Evolutionary conservation across 148 eudicot genomes (phyloP).

Genomic region (Dianthus caryophyllus): DNA sequence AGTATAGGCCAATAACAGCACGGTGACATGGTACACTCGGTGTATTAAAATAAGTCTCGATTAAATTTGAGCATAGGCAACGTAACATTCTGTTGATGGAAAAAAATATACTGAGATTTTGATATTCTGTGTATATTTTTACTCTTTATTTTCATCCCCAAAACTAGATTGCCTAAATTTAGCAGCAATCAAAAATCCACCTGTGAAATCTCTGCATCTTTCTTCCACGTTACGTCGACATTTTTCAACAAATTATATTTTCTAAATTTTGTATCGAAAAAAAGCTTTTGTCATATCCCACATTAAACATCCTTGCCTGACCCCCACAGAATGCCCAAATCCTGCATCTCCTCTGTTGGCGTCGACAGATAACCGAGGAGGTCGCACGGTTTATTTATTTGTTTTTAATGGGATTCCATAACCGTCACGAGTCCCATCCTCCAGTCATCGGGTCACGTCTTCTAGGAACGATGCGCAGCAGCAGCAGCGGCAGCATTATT

Average conservation of each 20-base stretch:
- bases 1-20: too few species aligned
- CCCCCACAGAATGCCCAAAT: slow-evolving; percentile 33
- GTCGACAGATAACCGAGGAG: slow-evolving; percentile 29
- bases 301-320: slow-evolving; percentile 13
- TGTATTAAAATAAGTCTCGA: too few species aligned
- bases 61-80: too few species aligned
- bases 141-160: too few species aligned
- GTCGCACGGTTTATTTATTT: background rate
- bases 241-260: background rate
- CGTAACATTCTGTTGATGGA: too few species aligned
- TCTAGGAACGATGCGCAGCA: background rate
- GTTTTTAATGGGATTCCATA: slow-evolving; percentile 34
- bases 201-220: slow-evolving; percentile 12
- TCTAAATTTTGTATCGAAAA: slow-evolving; percentile 3
- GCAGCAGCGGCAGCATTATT: slow-evolving; percentile 1
- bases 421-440: slow-evolving; percentile 36
- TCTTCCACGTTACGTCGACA: slow-evolving; percentile 8
- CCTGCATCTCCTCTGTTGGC: slow-evolving; percentile 29
- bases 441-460: slow-evolving; percentile 4
- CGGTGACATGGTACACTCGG: too few species aligned
- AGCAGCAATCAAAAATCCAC: slow-evolving; percentile 5
- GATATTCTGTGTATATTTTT: too few species aligned
- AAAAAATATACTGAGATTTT: too few species aligned
- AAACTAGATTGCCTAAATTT: slow-evolving; percentile 6
- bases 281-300: slow-evolving; percentile 24